Conservation (phyloP, 352 stramenopile genomes). For the Thraustochytrium sp. region DNA sequence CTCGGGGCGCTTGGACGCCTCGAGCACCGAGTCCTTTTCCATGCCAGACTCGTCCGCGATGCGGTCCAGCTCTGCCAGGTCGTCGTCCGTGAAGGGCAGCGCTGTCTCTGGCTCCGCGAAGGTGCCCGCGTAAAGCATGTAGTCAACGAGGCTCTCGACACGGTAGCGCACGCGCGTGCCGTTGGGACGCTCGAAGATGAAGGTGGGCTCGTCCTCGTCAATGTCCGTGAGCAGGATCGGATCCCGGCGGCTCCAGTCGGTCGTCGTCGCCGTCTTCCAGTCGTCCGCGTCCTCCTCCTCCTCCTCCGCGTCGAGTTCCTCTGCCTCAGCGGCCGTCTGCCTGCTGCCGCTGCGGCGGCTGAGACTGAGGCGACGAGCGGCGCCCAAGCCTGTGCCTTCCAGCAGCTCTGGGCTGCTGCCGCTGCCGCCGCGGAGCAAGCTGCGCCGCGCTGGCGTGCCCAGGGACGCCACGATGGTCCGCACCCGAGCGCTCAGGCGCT, state of each 20-base stretch:
- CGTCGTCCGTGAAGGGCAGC: conserved; percentile 72
- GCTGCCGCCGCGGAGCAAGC: no score
- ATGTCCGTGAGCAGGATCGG: conserved; percentile 76
- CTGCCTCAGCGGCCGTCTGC: no score
- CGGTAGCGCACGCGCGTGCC: conserved; percentile 74
- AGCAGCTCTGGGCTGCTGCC: no score
- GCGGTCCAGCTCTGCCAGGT: conserved; percentile 65
- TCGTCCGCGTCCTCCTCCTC: background rate
- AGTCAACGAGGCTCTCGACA: conserved; percentile 73
- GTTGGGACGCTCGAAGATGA: conserved; percentile 71
- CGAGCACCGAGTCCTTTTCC: conserved; percentile 61
- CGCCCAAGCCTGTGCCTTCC: no score
- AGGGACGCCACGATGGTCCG: no score
- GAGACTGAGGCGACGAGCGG: no score
- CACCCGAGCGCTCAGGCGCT: no score
- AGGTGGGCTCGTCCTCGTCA: conserved; percentile 57
- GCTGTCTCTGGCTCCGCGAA: conserved; percentile 77
- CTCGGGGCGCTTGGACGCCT: conserved; percentile 52
- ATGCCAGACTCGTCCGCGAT: conserved; percentile 64
- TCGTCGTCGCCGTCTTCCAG: background rate
- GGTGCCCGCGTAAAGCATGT: conserved; percentile 74
- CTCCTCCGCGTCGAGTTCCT: background rate
- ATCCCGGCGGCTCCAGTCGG: conserved; percentile 50
- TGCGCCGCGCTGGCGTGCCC: no score
- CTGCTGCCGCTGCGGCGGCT: no score